Conservation (phyloP, 805 yeast species). For the Kluyveromyces wickerhamii region DNA sequence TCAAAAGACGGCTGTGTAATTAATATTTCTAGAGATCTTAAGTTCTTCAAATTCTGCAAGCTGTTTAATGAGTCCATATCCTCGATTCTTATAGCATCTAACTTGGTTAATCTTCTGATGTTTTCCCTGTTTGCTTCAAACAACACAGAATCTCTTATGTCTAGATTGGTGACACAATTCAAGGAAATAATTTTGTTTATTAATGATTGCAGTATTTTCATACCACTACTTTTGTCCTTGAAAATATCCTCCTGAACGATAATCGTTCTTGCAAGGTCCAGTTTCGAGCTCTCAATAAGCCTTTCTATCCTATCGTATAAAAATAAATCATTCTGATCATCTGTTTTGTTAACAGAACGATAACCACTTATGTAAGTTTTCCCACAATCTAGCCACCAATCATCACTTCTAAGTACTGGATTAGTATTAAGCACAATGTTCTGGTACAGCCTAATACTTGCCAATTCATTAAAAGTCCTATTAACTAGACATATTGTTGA, state of each 20-base stretch:
- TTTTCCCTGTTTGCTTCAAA: conserved; percentile 11
- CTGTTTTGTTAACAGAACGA: conserved; percentile 28
- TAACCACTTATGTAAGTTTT: conserved; percentile 35
- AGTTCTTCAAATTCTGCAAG: conserved; percentile 9
- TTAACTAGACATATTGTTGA: conserved; percentile 28
- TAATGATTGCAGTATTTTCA: conserved; percentile 10
- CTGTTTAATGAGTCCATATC: conserved; percentile 9
- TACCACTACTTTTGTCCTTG: conserved; percentile 18
- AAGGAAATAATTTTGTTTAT: conserved; percentile 18
- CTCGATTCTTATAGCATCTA: conserved; percentile 11
- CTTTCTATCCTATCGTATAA: conserved; percentile 34
- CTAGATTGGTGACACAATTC: conserved; percentile 18
- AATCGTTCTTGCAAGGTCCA: conserved; percentile 29
- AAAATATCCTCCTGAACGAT: conserved; percentile 29
- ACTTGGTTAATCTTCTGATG: conserved; percentile 7
- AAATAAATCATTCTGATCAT: conserved; percentile 32
- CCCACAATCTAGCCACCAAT: conserved; percentile 30
- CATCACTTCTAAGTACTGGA: conserved; percentile 24
- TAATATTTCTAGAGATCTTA: conserved; percentile 12
- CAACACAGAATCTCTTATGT: conserved; percentile 15
- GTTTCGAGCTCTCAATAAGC: conserved; percentile 32
- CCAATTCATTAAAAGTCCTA: conserved; percentile 24
- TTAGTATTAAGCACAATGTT: conserved; percentile 31
- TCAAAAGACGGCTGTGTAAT: conserved; percentile 8
- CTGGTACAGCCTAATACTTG: conserved; percentile 31